phyloP scores from a whole-genome alignment of 1,284 basidiomycete species.

The Athelia psychrophila region DNA sequence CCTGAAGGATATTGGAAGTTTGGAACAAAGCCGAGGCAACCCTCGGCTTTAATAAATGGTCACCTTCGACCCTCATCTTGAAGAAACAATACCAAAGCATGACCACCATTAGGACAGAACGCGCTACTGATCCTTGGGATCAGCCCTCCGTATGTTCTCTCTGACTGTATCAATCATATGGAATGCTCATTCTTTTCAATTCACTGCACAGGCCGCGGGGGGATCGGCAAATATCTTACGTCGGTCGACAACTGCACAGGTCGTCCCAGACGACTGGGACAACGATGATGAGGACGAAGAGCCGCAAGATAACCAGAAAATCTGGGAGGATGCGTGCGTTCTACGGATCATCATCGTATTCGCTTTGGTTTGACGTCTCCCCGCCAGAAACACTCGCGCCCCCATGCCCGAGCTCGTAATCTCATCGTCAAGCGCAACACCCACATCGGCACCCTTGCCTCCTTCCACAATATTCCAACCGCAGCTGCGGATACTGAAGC shows the following conservation, averaged over 20 bases:
- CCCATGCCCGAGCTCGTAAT: slow-evolving; percentile 48
- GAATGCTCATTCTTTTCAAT: neutral
- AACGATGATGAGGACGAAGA: slow-evolving; percentile 30
- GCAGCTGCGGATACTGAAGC: slow-evolving; percentile 35
- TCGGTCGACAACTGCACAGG: slow-evolving; percentile 4
- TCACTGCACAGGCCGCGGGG: neutral
- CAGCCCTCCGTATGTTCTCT: slow-evolving; percentile 6
- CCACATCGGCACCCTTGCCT: slow-evolving; percentile 20
- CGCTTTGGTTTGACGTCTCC: neutral
- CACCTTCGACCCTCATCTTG: no score
- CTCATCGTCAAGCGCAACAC: slow-evolving; percentile 24
- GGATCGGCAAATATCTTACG: neutral
- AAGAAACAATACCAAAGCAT: neutral
- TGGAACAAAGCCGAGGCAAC: no score
- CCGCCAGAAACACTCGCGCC: slow-evolving; percentile 34
- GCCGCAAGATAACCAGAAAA: slow-evolving; percentile 27
- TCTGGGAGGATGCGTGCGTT: slow-evolving; percentile 49
- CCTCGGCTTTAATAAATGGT: no score
- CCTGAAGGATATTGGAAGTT: no score
- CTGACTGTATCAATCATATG: neutral
- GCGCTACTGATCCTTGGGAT: slow-evolving; percentile 11
- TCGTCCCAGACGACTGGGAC: slow-evolving; percentile 44
- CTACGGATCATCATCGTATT: neutral
- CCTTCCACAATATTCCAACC: slow-evolving; percentile 33
- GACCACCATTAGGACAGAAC: neutral